These are phyloP conservation scores for Collybiopsis luxurians DNA, from an alignment of 768 basidiomycete genomes.

Conservation along the genomic window DNA sequence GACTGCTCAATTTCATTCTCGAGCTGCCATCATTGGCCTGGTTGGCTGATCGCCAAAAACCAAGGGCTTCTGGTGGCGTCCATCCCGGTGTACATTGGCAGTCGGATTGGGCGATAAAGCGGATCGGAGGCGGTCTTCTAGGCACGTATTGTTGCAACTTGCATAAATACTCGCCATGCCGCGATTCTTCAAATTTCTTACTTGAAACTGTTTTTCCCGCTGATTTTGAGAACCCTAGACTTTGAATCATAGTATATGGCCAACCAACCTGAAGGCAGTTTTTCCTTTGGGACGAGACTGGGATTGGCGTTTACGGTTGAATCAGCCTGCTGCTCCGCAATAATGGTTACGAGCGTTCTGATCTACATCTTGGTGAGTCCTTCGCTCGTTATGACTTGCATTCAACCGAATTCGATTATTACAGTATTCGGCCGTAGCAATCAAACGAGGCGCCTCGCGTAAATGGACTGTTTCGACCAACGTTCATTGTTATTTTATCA, in stretches of 20 bases:
- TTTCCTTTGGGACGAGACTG: constrained; percentile 20
- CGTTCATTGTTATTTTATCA: constrained; percentile 31
- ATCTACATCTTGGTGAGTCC: constrained; percentile 25
- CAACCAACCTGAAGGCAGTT: background rate
- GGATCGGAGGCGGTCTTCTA: no score
- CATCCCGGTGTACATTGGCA: no score
- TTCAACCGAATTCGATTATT: background rate
- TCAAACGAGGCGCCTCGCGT: constrained; percentile 20
- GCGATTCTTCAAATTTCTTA: no score
- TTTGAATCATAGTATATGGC: background rate
- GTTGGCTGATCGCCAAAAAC: no score
- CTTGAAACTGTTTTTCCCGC: no score
- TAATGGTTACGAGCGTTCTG: constrained; percentile 24
- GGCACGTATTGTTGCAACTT: no score
- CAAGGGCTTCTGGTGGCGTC: no score
- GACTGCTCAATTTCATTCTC: no score
- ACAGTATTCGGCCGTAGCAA: constrained; percentile 24
- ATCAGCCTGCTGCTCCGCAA: constrained; percentile 24
- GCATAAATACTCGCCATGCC: no score
- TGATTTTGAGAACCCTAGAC: no score
- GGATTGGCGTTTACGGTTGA: constrained; percentile 29
- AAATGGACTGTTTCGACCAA: constrained; percentile 29
- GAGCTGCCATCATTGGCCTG: no score
- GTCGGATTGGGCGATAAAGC: no score
- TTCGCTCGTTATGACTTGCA: background rate